Base-by-base conservation (phyloP, 805 yeast genomes). In the Nakazawaea pomicola region DNA sequence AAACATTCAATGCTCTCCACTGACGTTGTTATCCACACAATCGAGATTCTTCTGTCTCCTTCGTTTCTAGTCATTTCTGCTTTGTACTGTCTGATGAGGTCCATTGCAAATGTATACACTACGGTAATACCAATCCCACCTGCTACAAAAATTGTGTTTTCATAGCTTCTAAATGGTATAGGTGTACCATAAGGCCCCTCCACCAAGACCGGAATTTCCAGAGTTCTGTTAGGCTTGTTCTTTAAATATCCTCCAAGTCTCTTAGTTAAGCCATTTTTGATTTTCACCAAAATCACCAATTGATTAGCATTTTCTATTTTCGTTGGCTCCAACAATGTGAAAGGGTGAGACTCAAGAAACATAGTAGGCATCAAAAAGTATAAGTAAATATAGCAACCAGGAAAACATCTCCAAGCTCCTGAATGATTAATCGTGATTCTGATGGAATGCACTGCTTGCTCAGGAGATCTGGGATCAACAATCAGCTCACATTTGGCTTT, bases 291-390 rank as follows among this genome's bases (percentile, higher is more conserved):
- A 37, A 80, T 65, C 23, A 58, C 58, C 33, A 61, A 41, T 43
- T 61, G 63, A 38, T 72, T 71, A 43, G 69, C 65, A 29, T 76
- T 67, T 14, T 65, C 60, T 10, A 62, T 68, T 7, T 58, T 57
- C 5, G 56, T 60, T 0, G 70, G 56, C 15, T 73, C 68, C 14
- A 74, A 62, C 15, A 73, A 63, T 0, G 85, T 78, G 49, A 80
- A 80, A 3, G 88, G 88, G 55, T 80, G 87, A 1, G 85, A 77
- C 50, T 80, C 81, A 76, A 81, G 75, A 51, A 77, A 74, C 49
- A 72, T 58, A 27, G 61, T 48, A 33, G 67, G 63, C 25, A 52
- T 61, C 33, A 76, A 51, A 47, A 74, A 65, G 49, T 74, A 77
- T 15, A 80, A 56, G 60, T 76, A 80, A 21, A 77, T 76, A 55